Evolutionary conservation across 116 monocot species (phyloP), one percentile per base, ranked within the genome.

Genomic region (Zostera marina): DNA sequence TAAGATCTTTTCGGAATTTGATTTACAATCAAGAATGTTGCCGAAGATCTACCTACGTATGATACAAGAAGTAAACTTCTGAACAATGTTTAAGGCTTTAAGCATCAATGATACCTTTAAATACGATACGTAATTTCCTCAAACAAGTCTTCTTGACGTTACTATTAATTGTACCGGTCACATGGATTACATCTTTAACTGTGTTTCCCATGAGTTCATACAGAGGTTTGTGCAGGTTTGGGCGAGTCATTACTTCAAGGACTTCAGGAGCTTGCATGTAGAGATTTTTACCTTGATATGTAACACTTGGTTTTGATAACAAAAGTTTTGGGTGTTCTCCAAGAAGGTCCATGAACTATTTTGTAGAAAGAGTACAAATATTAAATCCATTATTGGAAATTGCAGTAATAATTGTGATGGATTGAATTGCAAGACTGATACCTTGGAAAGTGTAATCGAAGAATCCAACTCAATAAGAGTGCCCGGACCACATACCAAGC

Each of bases 191-290:
- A 41, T 80, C 82, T 40, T 67, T 81, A 1, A 72, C 56, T 22
- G 70, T 73, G 45, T 58, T 70, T 3, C 60, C 83, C 62, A 98
- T 67, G 13, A 98, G 82, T 11, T 90, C 80, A 54, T 74, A 86
- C 47, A 98, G 77, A n/a, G 72, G 76, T 8, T 83, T 74, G 10
- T 56, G 25, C 1, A 98, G 83, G 66, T 98, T 98, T 12, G 82
- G 66, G 15, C 90, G 75, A 19, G 96, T 98, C 90, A 90, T 81
- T 58, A 90, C 80, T 70, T 90, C 96, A 4, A 98, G 77, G 62
- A 86, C 54, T 11, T 85, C 80, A 6, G 96, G 96, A 55, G 96
- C 80, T 69, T 82, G 96, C 96, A 98, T 98, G 71, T 98, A 98
- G 8, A 98, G 53, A 59, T 80, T 89, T 22, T 79, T 82, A 54